phyloP scores from a whole-genome alignment of 1,139 yeast genomes.

The Pichia sp. region DNA sequence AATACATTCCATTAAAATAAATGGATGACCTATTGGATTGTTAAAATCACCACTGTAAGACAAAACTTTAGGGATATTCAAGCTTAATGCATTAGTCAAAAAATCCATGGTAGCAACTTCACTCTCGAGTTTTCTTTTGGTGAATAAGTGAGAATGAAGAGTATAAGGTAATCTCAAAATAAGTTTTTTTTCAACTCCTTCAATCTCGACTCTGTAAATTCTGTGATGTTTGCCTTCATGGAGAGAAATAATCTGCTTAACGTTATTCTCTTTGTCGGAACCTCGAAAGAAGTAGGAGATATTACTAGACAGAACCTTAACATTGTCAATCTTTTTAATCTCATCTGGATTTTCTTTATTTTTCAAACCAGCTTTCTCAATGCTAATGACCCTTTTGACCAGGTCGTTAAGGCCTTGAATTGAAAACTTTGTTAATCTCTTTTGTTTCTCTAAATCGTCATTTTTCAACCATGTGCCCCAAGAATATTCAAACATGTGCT shows the following conservation, averaged over 20 bases:
- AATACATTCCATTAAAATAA: conserved; percentile 72
- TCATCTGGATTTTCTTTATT: conserved; percentile 26
- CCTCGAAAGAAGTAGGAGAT: conserved; percentile 20
- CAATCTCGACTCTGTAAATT: conserved; percentile 58
- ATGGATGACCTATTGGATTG: conserved; percentile 69
- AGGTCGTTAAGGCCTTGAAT: conserved; percentile 62
- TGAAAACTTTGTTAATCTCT: conserved; percentile 78
- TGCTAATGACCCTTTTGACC: conserved; percentile 10
- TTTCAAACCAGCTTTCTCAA: conserved; percentile 7
- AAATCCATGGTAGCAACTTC: conserved; percentile 95
- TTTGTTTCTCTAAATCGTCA: conserved; percentile 67
- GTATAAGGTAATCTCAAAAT: conserved; percentile 84
- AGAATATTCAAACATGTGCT: conserved; percentile 74
- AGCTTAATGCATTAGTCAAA: conserved; percentile 48
- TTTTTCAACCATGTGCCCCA: conserved; percentile 95
- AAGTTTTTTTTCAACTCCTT: conserved; percentile 43
- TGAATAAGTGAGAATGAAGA: conserved; percentile 58
- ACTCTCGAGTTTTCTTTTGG: conserved; percentile 66
- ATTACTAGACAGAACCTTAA: conserved; percentile 22
- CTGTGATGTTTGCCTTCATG: conserved; percentile 96
- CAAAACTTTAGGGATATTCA: conserved; percentile 67
- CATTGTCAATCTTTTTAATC: conserved; percentile 16
- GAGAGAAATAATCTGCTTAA: conserved; percentile 73
- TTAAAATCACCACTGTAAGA: conserved; percentile 63
- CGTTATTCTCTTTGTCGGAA: conserved; percentile 28